Conservation (phyloP, 2,329 filamentous ascomycete species). For the Calonectria ilicicola region DNA sequence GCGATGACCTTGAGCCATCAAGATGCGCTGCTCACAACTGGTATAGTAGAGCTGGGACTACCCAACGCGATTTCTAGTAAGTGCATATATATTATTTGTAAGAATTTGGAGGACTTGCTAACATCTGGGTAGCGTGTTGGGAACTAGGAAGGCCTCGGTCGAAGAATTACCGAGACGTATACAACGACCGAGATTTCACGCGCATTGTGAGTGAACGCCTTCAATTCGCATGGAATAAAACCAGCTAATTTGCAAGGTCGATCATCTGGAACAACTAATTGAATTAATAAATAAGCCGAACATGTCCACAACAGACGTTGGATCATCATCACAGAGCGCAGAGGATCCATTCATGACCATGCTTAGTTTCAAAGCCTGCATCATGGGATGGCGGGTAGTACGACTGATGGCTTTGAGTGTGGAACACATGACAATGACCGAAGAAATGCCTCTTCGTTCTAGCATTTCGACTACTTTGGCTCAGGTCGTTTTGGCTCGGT, state of each 20-base stretch:
- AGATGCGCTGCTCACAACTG: slow-evolving; percentile 23
- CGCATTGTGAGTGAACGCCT: slow-evolving; percentile 1
- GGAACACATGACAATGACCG: slow-evolving; percentile 7
- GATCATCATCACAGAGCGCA: neutral
- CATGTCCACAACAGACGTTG: neutral
- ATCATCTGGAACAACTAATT: slow-evolving; percentile 22
- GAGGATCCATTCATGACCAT: slow-evolving; percentile 27
- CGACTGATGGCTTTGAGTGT: slow-evolving; percentile 20
- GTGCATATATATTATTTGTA: neutral
- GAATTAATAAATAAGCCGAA: slow-evolving; percentile 12
- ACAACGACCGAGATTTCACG: slow-evolving; percentile 21
- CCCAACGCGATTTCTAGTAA: slow-evolving; percentile 22
- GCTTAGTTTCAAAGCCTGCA: slow-evolving; percentile 21
- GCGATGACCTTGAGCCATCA: slow-evolving; percentile 25
- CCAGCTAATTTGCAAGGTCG: neutral
- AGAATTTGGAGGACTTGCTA: neutral
- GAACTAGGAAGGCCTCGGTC: slow-evolving; percentile 24
- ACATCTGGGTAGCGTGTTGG: slow-evolving; percentile 10
- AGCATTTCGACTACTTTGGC: slow-evolving; percentile 11
- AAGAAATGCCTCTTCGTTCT: slow-evolving; percentile 1
- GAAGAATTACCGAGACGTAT: slow-evolving; percentile 21
- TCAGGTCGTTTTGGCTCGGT: slow-evolving; percentile 4
- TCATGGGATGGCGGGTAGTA: slow-evolving; percentile 26
- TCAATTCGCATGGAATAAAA: neutral
- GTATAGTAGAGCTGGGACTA: slow-evolving; percentile 19